Percentiles rank a stretch among this genome's conserved stretches.
phyloP scores from a whole-genome alignment of 2,329 filamentous ascomycete genomes.

The Xylaria sp. region DNA sequence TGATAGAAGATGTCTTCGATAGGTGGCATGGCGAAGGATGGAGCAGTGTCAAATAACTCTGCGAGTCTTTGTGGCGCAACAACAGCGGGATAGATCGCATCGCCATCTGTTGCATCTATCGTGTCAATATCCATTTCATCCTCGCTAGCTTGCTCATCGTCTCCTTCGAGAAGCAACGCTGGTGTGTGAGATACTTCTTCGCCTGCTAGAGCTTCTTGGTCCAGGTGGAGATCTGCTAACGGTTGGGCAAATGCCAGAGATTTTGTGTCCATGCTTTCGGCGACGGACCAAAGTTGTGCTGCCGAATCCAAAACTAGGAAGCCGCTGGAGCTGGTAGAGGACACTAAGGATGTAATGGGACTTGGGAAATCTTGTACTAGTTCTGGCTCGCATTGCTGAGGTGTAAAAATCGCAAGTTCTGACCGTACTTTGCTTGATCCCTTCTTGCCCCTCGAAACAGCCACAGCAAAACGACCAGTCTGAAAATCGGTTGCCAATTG shows the following conservation, averaged over 20 bases:
- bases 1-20: conserved; percentile 81
- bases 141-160: conserved; percentile 53
- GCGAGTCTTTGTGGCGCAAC: conserved; percentile 75
- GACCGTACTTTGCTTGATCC: conserved; percentile 57
- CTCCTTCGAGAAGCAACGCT: conserved; percentile 52
- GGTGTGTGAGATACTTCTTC: conserved; percentile 41
- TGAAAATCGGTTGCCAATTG: conserved; percentile 77
- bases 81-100: conserved; percentile 66
- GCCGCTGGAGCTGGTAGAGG: conserved; percentile 71
- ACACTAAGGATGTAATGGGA: conserved; percentile 73
- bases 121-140: conserved; percentile 59
- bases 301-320: conserved; percentile 81
- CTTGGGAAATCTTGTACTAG: conserved; percentile 66
- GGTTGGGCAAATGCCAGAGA: conserved; percentile 64
- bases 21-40: conserved; percentile 74
- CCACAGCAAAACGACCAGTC: conserved; percentile 73
- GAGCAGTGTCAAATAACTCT: conserved; percentile 75
- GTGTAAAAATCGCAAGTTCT: conserved; percentile 73
- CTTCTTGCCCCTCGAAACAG: conserved; percentile 53
- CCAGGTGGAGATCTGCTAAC: conserved; percentile 63
- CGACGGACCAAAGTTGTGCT: conserved; percentile 74
- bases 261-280: conserved; percentile 67
- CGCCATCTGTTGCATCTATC: conserved; percentile 60
- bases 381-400: conserved; percentile 67
- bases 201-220: conserved; percentile 49